Conservation (phyloP, 768 basidiomycete species). For the Clitopilus passeckerianus region DNA sequence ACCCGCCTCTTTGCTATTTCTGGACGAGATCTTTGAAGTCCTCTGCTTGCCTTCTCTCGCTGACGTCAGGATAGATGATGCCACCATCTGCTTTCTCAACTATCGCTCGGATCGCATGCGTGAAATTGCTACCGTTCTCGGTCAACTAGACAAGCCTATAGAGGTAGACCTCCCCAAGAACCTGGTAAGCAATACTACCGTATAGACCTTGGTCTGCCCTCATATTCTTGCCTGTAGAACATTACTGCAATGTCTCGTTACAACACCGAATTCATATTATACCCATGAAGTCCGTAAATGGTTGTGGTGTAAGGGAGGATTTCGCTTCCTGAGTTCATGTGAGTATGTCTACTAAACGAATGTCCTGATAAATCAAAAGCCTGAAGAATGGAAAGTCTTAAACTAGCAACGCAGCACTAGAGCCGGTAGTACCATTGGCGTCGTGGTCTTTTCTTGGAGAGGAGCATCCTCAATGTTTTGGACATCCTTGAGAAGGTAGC, state of each 20-base stretch:
- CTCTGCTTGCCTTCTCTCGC: too few relatives aligned
- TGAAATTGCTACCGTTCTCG: constrained; percentile 81
- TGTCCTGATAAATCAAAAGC: not conserved
- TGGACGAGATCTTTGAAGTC: too few relatives aligned
- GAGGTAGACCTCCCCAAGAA: constrained; percentile 78
- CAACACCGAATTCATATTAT: constrained; percentile 86
- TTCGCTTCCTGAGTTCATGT: too few relatives aligned
- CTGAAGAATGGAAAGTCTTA: not conserved
- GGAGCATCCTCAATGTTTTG: not conserved
- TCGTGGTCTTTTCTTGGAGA: not conserved
- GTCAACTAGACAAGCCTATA: constrained; percentile 77
- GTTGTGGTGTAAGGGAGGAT: too few relatives aligned
- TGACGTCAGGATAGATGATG: too few relatives aligned
- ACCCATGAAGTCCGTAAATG: too few relatives aligned
- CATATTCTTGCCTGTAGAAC: constrained; percentile 33
- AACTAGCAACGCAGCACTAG: not conserved
- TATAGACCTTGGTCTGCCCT: not conserved
- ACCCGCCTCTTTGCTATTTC: too few relatives aligned
- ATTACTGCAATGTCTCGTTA: constrained; percentile 95
- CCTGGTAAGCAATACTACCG: constrained; percentile 45
- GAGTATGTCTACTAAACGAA: not conserved
- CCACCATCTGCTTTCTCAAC: constrained; percentile 95
- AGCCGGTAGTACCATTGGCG: not conserved
- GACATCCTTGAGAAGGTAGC: constrained; percentile 6
- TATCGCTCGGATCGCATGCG: constrained; percentile 97